Evolutionary conservation across 176 grass and related monocot species (phyloP), one percentile per base, ranked within the genome.

Genomic region (Cenchrus fungigraminus): DNA sequence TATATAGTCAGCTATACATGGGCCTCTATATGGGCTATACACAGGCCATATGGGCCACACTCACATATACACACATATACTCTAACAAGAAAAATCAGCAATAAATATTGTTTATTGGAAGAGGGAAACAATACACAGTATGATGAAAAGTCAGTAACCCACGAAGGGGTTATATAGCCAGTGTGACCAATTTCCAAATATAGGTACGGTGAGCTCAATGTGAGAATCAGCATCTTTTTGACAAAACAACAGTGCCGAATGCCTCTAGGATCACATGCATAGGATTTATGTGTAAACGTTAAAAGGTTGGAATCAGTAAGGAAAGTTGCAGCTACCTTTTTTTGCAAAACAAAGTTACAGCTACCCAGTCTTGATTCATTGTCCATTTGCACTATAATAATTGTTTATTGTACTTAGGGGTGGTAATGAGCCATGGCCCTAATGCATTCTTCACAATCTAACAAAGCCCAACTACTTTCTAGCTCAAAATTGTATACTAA

Each of bases 101-200:
- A 84, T 47, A 53, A 73, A 62, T 73, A 22, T 5, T 75, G 45
- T 75, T 64, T 84, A 65, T 59, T 51, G 29, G 28, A 77, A 77
- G 15, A 68, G 61, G 34, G 20, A 56, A 68, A 85, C 32, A 57
- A 76, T 37, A 49, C 8, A 22, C 42, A 62, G 42, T 34, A 68
- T 70, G 7, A 71, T 71, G 44, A 12, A 59, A 9, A 47, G 45
- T 54, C 16, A 84, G 34, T 31, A 76, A 34, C 19, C 50, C 3
- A 2, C 76, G 13, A 51, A 45, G 17, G 37, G 42, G 51, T n/a
- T 57, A 74, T 43, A 71, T 74, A 77, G 67, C 44, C 46, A 79
- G 66, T 79, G 76, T 66, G 17, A 88, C 50, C 50, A 58, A 74
- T 34, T n/a, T 76, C 37, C 32, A 6, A 42, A 77, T 42, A 59